phyloP scores from a whole-genome alignment of 2,329 filamentous ascomycete genomes.

The Diatrype stigma region DNA sequence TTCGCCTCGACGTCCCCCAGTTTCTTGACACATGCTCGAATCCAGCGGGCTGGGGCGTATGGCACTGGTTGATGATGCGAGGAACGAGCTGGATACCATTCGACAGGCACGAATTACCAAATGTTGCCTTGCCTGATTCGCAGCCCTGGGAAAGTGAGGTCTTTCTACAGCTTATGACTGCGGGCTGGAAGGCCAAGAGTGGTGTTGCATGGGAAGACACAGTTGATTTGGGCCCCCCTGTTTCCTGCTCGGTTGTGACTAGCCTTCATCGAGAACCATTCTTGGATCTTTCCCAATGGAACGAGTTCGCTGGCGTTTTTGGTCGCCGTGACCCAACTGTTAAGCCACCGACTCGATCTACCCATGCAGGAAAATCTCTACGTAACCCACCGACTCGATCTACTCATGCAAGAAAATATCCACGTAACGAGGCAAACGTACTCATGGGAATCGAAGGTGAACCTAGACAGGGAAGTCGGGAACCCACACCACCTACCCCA shows the following conservation, averaged over 20 bases:
- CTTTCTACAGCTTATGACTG: conserved; percentile 13
- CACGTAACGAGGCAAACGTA: too few species aligned
- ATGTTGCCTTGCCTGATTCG: conserved; percentile 6
- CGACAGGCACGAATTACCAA: conserved; percentile 10
- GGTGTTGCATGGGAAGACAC: conserved; percentile 12
- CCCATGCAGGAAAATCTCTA: too few species aligned
- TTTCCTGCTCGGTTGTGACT: background rate
- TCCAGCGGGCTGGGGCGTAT: conserved; percentile 14
- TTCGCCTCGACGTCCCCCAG: conserved; percentile 9
- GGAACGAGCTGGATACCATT: conserved; percentile 9
- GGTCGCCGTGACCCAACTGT: background rate
- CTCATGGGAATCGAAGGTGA: too few species aligned
- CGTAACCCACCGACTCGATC: background rate
- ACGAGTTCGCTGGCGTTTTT: background rate
- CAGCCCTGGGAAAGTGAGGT: background rate
- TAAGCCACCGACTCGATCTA: background rate
- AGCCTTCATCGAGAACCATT: conserved; percentile 7
- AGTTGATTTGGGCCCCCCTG: conserved; percentile 1
- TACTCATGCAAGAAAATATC: background rate
- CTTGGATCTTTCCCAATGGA: conserved; percentile 10
- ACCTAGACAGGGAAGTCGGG: too few species aligned
- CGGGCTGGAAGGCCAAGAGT: conserved; percentile 12
- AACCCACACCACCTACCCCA: background rate
- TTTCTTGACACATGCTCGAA: conserved; percentile 4
- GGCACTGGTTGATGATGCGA: conserved; percentile 14